A percentile compares a stretch with the other conserved stretches of the same genome.
These are phyloP conservation scores for Helminthosporium solani DNA, from an alignment of 2,329 filamentous ascomycete genomes.

Conservation along the genomic window DNA sequence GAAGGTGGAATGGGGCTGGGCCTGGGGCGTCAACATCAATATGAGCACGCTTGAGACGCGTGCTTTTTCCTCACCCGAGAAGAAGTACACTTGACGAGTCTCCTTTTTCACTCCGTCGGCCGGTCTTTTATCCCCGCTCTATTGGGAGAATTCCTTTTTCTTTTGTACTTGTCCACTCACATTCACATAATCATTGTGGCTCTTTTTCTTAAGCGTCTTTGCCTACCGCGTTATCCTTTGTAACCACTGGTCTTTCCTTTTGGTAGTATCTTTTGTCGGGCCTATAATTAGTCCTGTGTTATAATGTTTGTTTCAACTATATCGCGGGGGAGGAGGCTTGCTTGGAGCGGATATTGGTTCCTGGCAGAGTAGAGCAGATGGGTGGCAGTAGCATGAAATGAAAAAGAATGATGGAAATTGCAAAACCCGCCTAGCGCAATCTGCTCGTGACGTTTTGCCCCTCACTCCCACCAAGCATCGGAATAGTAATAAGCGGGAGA, in stretches of 20 bases:
- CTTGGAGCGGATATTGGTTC: neutral
- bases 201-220: conserved; percentile 4
- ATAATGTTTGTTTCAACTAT: conserved; percentile 11
- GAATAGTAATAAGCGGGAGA: neutral
- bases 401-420: conserved; percentile 29
- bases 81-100: conserved; percentile 24
- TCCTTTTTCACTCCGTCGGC: conserved; percentile 6
- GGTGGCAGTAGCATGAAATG: conserved; percentile 20
- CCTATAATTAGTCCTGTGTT: conserved; percentile 1
- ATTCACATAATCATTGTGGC: conserved; percentile 7
- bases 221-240: no score
- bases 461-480: neutral
- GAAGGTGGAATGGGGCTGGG: conserved; percentile 32
- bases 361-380: conserved; percentile 13
- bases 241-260: neutral
- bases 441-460: neutral
- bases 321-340: neutral
- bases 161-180: neutral
- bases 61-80: conserved; percentile 2
- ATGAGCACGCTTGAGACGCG: conserved; percentile 18
- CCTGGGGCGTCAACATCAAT: conserved; percentile 15
- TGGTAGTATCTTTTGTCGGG: conserved; percentile 7
- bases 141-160: neutral
- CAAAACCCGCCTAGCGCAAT: neutral
- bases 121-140: conserved; percentile 2